phyloP scores from a whole-genome alignment of 768 basidiomycete genomes.

The Panaeolus papilionaceus region DNA sequence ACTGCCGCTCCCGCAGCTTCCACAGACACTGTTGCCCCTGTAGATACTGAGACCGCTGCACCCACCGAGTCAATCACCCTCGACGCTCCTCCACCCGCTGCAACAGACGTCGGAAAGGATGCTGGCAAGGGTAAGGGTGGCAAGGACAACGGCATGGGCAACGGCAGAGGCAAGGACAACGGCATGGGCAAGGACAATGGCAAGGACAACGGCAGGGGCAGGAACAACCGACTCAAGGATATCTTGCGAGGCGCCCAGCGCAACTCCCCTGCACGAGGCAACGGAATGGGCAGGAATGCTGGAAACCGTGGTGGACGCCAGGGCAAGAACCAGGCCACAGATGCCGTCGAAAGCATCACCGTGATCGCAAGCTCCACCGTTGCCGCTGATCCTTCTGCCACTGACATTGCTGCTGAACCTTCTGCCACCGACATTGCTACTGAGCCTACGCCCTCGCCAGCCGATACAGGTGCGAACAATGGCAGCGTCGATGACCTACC shows the following conservation, averaged over 20 bases:
- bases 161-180: not conserved
- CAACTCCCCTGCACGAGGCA: not conserved
- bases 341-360: not conserved
- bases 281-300: conserved; percentile 4
- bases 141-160: not conserved
- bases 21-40: not conserved
- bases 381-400: not conserved
- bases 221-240: not conserved
- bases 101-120: not conserved
- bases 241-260: not conserved
- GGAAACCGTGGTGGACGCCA: not conserved
- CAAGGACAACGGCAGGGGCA: not conserved
- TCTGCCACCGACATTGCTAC: not conserved
- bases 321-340: not conserved
- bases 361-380: not conserved
- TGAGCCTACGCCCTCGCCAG: not conserved
- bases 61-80: not conserved
- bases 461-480: not conserved
- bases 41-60: too few species aligned
- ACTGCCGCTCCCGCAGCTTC: not conserved
- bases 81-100: not conserved
- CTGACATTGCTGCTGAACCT: not conserved
- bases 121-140: not conserved
- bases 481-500: not conserved
- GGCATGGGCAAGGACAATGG: not conserved